A percentile compares a stretch with the other conserved stretches of the same genome.
Conservation (phyloP, 176 grass and related monocot genomes). For the Aegilops tauschii region DNA sequence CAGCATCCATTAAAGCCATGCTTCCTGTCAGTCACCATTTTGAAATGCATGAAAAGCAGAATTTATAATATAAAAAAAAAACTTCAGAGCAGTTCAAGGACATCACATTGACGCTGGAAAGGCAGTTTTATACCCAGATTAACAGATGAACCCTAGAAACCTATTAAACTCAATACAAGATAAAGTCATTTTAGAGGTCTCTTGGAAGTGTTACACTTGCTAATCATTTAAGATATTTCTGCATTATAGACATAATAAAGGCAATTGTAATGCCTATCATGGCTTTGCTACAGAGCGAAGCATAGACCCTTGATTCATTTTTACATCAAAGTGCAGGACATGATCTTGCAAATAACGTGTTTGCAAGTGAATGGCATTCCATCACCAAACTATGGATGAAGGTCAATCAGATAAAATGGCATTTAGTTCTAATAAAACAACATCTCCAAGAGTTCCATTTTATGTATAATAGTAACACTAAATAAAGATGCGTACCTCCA, state of each 20-base stretch:
- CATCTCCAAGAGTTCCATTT: slow-evolving; percentile 20
- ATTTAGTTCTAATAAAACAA: background rate
- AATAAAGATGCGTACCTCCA: slow-evolving; percentile 58
- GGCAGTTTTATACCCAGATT: background rate
- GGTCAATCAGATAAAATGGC: slow-evolving; percentile 4
- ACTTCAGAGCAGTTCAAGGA: background rate
- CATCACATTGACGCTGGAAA: background rate
- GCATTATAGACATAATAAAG: background rate
- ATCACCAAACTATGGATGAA: background rate
- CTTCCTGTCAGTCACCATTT: slow-evolving; percentile 53
- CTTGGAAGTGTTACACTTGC: slow-evolving; percentile 4
- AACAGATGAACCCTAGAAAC: background rate
- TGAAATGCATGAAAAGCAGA: slow-evolving; percentile 16
- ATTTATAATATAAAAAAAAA: background rate
- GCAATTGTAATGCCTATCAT: background rate
- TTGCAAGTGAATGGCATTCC: background rate
- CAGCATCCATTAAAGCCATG: slow-evolving; percentile 98
- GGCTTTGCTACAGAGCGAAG: background rate
- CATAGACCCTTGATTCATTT: background rate
- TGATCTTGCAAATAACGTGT: slow-evolving; percentile 7
- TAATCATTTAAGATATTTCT: background rate
- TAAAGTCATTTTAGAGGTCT: slow-evolving; percentile 8
- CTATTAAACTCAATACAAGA: background rate
- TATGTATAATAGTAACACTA: background rate
- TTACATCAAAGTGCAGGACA: slow-evolving; percentile 17